Evolutionary conservation across 306 rosid species (phyloP).

Genomic region (Astragalus glycyphyllos): DNA sequence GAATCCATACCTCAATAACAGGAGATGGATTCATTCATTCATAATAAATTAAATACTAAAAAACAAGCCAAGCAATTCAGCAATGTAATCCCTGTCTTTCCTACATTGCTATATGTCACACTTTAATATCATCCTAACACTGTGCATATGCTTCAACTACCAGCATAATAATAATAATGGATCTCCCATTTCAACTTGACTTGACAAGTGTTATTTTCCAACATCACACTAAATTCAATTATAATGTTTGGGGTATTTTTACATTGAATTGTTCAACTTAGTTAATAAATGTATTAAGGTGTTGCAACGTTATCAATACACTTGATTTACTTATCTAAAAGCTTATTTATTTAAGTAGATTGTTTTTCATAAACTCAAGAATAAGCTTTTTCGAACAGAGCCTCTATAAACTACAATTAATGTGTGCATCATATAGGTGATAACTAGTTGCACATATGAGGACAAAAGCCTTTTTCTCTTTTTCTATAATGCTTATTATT

Average conservation of each 20-base stretch:
- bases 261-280: too few relatives aligned
- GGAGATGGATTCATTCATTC: conserved; percentile 6
- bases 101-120: conserved; percentile 50
- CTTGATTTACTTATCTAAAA: too few relatives aligned
- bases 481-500: conserved; percentile 30
- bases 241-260: too few relatives aligned
- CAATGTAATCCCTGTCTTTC: conserved; percentile 30
- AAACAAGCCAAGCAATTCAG: conserved; percentile 49
- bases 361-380: too few relatives aligned
- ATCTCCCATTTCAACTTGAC: conserved; percentile 44
- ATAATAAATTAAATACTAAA: conserved; percentile 11
- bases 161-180: conserved; percentile 52
- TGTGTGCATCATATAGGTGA: too few relatives aligned
- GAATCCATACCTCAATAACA: conserved; percentile 56
- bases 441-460: conserved; percentile 27
- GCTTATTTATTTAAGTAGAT: too few relatives aligned
- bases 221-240: too few relatives aligned
- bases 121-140: conserved; percentile 38
- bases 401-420: too few relatives aligned
- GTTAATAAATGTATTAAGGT: too few relatives aligned
- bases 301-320: too few relatives aligned
- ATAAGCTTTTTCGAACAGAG: too few relatives aligned
- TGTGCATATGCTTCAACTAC: conserved; percentile 62
- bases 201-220: too few relatives aligned
- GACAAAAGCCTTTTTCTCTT: conserved; percentile 37